A percentile compares a stretch with the other conserved stretches of the same genome.
phyloP scores from a whole-genome alignment of 2,329 filamentous ascomycete species.

The Sarocladiaceae sp. region DNA sequence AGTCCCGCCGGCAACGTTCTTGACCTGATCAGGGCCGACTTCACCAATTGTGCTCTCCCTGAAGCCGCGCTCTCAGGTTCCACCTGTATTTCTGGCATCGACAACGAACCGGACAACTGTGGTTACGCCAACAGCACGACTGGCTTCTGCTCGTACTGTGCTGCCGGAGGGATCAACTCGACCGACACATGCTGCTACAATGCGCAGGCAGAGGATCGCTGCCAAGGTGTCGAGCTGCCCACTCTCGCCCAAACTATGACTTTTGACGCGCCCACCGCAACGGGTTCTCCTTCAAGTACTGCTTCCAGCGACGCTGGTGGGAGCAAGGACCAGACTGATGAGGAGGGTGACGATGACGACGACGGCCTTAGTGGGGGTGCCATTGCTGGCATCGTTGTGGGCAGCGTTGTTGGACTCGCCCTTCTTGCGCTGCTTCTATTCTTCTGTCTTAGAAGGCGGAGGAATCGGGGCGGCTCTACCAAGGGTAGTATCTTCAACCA shows the following conservation, averaged over 20 bases:
- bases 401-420: conserved; percentile 63
- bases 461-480: conserved; percentile 52
- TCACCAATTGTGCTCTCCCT: conserved; percentile 80
- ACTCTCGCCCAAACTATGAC: conserved; percentile 64
- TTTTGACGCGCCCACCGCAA: conserved; percentile 43
- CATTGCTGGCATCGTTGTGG: conserved; percentile 87
- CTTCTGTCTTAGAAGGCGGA: conserved; percentile 49
- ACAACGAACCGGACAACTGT: conserved; percentile 82
- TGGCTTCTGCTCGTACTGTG: conserved; percentile 84
- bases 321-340: too few species aligned
- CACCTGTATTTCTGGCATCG: conserved; percentile 66
- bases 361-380: conserved; percentile 66
- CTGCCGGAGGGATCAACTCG: conserved; percentile 74
- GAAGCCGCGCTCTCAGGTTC: conserved; percentile 67
- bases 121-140: conserved; percentile 67
- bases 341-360: conserved; percentile 21
- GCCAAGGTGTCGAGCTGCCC: conserved; percentile 71
- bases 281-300: conserved; percentile 23
- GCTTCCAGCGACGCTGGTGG: conserved; percentile 16
- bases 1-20: conserved; percentile 59
- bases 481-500: conserved; percentile 81
- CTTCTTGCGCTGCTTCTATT: conserved; percentile 66
- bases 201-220: conserved; percentile 67
- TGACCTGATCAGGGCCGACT: conserved; percentile 81
- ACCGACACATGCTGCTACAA: conserved; percentile 94